Evolutionary conservation across 306 rosid genomes (phyloP).

Genomic region (Rubus parviflorus): DNA sequence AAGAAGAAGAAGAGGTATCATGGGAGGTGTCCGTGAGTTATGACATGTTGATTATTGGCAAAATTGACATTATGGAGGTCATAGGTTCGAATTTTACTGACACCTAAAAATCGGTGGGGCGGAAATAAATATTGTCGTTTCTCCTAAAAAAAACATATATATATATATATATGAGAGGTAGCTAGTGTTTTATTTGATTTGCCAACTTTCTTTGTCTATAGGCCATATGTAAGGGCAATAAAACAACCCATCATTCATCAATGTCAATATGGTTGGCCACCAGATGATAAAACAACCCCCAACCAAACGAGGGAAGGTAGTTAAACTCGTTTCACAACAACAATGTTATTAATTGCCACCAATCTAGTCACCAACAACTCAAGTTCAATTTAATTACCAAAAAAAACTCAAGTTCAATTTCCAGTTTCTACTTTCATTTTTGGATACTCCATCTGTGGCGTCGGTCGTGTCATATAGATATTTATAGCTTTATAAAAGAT

Average conservation of each 20-base stretch:
- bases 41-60: too few relatives aligned
- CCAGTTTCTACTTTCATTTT: neutral
- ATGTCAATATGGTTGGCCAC: neutral
- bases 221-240: neutral
- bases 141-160: too few relatives aligned
- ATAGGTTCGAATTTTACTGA: too few relatives aligned
- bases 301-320: neutral
- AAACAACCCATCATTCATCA: neutral
- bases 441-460: neutral
- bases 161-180: neutral
- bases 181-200: neutral
- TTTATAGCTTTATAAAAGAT: neutral
- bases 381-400: too few relatives aligned
- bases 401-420: too few relatives aligned
- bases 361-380: too few relatives aligned
- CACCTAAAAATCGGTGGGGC: too few relatives aligned
- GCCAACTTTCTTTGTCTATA: neutral
- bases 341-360: too few relatives aligned
- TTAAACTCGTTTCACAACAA: neutral
- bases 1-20: too few relatives aligned
- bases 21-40: too few relatives aligned
- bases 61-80: too few relatives aligned
- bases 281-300: neutral
- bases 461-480: neutral
- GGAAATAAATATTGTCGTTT: too few relatives aligned